phyloP scores from a whole-genome alignment of 352 stramenopile species.

The Pythium phragmitis region DNA sequence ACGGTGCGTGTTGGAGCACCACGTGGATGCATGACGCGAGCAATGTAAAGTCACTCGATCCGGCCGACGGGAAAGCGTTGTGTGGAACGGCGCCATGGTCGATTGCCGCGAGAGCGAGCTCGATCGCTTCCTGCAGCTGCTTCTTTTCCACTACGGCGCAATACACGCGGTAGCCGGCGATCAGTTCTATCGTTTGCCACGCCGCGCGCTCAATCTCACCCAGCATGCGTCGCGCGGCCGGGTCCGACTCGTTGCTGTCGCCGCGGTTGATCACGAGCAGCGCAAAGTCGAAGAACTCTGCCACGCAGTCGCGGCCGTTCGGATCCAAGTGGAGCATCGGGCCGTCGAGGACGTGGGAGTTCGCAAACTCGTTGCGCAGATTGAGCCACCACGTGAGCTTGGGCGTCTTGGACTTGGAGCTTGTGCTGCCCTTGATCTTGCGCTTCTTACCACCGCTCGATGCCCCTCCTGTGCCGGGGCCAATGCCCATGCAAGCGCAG shows the following conservation, averaged over 20 bases:
- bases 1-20: slow-evolving; percentile 56
- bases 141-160: slow-evolving; percentile 55
- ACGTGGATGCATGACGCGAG: slow-evolving; percentile 36
- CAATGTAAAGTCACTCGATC: slow-evolving; percentile 27
- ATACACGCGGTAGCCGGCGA: slow-evolving; percentile 66
- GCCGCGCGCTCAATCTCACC: slow-evolving; percentile 60
- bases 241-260: slow-evolving; percentile 22
- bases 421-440: slow-evolving; percentile 12
- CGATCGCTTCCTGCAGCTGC: slow-evolving; percentile 50
- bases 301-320: slow-evolving; percentile 64
- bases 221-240: slow-evolving; percentile 26
- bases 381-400: slow-evolving; percentile 58
- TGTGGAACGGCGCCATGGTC: slow-evolving; percentile 30
- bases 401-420: slow-evolving; percentile 29
- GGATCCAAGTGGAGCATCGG: slow-evolving; percentile 70
- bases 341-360: slow-evolving; percentile 44
- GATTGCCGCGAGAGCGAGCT: slow-evolving; percentile 54
- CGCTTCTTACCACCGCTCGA: slow-evolving; percentile 13
- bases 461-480: not conserved
- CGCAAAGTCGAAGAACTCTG: slow-evolving; percentile 58
- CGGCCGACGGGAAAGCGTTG: slow-evolving; percentile 9
- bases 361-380: slow-evolving; percentile 58
- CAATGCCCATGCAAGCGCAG: slow-evolving; percentile 37
- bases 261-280: slow-evolving; percentile 46
- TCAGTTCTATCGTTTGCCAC: slow-evolving; percentile 57